Percentiles rank a stretch among this genome's conserved stretches.
These are phyloP conservation scores for Mycena venus DNA, from an alignment of 768 basidiomycete species.

Conservation along the genomic window DNA sequence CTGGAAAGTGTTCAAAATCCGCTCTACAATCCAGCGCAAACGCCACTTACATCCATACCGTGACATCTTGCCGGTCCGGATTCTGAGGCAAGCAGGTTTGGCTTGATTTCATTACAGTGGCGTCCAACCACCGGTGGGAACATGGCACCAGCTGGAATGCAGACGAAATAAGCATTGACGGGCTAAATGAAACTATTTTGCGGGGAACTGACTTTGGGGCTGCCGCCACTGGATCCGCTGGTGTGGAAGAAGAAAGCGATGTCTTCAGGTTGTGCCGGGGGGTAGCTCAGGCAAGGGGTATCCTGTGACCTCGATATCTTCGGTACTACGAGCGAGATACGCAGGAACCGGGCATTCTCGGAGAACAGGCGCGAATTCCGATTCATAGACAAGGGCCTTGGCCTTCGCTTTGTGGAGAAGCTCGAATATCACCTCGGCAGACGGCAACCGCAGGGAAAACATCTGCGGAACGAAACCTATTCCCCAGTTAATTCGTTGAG, in stretches of 20 bases:
- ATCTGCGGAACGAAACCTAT: constrained; percentile 72
- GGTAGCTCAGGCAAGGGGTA: constrained; percentile 56
- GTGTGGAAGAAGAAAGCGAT: constrained; percentile 74
- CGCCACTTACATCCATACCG: constrained; percentile 69
- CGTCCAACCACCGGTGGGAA: constrained; percentile 66
- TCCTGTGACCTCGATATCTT: constrained; percentile 42
- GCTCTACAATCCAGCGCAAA: constrained; percentile 27
- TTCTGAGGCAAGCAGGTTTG: constrained; percentile 57
- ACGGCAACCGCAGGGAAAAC: constrained; percentile 72
- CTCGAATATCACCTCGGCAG: constrained; percentile 70
- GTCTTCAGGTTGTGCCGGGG: constrained; percentile 40
- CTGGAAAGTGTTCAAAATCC: constrained; percentile 47
- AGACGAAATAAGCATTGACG: not conserved
- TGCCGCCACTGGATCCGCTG: constrained; percentile 75
- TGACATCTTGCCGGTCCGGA: constrained; percentile 64
- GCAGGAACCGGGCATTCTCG: constrained; percentile 56
- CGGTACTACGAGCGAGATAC: constrained; percentile 48
- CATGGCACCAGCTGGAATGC: constrained; percentile 62
- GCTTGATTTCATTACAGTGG: constrained; percentile 61
- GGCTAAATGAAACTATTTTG: not conserved
- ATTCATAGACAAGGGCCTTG: constrained; percentile 69
- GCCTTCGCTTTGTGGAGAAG: constrained; percentile 68
- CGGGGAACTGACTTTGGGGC: constrained; percentile 56
- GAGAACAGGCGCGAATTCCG: constrained; percentile 55
- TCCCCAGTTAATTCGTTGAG: not conserved